Base-by-base conservation (phyloP, 495 filamentous ascomycete species). In the Penicillium angulare region DNA sequence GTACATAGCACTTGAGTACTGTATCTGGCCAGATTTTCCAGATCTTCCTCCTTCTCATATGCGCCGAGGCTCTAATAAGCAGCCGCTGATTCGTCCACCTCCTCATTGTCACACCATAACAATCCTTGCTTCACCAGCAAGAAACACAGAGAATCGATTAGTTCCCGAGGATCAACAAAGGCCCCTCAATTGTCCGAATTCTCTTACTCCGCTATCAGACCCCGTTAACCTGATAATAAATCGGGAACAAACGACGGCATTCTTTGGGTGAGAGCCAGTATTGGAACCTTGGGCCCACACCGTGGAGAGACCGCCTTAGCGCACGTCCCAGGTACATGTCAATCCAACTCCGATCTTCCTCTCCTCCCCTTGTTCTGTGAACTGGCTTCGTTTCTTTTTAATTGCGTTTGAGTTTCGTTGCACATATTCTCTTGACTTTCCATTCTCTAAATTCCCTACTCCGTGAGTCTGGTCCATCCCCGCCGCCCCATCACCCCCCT, bases 1-100 rank as follows among this genome's bases (percentile, higher is more conserved):
- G n/a, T 15, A 35, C 2, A 31, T 31, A 17, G 10, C n/a, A 34
- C 1, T 15, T n/a, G n/a, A 5, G 16, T 35, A 7, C 17, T 41
- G 12, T 23, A 41, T 52, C n/a, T 38, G 43, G 49, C 54, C 49
- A 32, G 43, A 43, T 38, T 20, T 31, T 24, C 49, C 49, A 33
- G 24, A 18, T 9, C 34, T 17, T 48, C 27, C n/a, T n/a, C n/a
- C n/a, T n/a, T n/a, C n/a, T 45, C 52, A 54, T 50, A 53, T 53
- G 29, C 50, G 27, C 47, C 55, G 48, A 54, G 43, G 26, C 47
- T 42, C 50, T 33, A 61, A 64, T 64, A 61, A 64, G 61, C 61
- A 53, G 52, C 47, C 52, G 52, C 58, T 64, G 59, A 64, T 64
- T 61, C 58, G 61, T 33, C 42, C 40, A 26, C 27, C 17, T 3